These are phyloP conservation scores for Anacardium occidentale DNA, from an alignment of 345 rosid species.

Conservation along the genomic window DNA sequence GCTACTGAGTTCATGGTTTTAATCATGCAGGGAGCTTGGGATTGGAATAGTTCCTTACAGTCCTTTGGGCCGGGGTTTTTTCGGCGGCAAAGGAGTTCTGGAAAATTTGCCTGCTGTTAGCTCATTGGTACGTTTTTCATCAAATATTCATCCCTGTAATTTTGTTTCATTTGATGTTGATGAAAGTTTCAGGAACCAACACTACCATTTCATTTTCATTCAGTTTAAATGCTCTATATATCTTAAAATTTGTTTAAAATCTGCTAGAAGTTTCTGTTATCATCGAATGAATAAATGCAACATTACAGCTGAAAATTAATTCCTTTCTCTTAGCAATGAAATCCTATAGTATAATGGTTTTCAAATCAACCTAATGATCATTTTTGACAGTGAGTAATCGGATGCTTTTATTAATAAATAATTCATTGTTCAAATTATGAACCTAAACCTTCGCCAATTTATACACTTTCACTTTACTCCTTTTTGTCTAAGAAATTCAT, in stretches of 20 bases:
- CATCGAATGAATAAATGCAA: background rate
- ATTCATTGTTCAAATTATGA: background rate
- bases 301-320: background rate
- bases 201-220: background rate
- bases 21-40: conserved; percentile 47
- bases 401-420: too few relatives aligned
- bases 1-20: conserved; percentile 7
- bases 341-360: too few relatives aligned
- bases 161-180: background rate
- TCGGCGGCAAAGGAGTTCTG: conserved; percentile 46
- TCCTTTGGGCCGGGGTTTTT: conserved; percentile 61
- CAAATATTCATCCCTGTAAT: background rate
- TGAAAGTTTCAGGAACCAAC: conserved; percentile 1
- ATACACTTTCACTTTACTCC: background rate
- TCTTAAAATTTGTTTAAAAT: too few relatives aligned
- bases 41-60: conserved; percentile 56
- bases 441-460: background rate
- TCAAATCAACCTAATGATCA: background rate
- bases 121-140: conserved; percentile 32
- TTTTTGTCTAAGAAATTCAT: background rate
- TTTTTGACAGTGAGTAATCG: background rate
- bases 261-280: background rate
- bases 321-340: background rate
- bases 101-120: conserved; percentile 36
- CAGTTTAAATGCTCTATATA: background rate